These are phyloP conservation scores for Diddensiella santjacobensis DNA, from an alignment of 805 yeast species.

Conservation along the genomic window DNA sequence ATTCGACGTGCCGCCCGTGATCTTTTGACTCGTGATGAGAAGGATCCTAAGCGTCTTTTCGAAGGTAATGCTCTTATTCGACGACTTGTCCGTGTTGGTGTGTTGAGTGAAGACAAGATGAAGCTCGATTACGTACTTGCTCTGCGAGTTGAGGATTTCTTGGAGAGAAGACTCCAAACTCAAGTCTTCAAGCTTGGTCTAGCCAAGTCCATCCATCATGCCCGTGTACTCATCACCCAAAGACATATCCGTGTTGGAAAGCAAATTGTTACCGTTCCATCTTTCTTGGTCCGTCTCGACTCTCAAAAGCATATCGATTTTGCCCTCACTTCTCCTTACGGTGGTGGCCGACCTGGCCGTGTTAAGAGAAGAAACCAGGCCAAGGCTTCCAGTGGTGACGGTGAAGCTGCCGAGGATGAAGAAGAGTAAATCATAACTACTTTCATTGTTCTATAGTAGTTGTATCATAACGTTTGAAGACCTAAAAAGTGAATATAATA, in stretches of 20 bases:
- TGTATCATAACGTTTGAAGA: background rate
- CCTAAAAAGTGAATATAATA: background rate
- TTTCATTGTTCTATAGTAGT: background rate
- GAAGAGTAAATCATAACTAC: constrained; percentile 18
- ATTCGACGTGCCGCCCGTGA: constrained; percentile 99
- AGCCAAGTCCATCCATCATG: constrained; percentile 99
- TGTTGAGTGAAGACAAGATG: constrained; percentile 98
- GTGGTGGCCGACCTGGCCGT: constrained; percentile 99
- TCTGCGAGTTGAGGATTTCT: constrained; percentile 96
- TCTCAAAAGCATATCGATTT: constrained; percentile 99
- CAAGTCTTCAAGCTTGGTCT: constrained; percentile 99
- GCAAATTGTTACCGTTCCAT: constrained; percentile 98
- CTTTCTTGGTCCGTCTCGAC: constrained; percentile 99
- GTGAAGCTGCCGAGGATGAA: constrained; percentile 69
- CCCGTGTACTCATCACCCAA: constrained; percentile 97
- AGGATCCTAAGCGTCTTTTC: constrained; percentile 99
- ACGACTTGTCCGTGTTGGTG: constrained; percentile 99
- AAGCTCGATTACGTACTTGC: constrained; percentile 99
- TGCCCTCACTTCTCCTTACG: constrained; percentile 98
- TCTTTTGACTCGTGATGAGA: constrained; percentile 98
- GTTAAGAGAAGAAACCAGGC: constrained; percentile 90
- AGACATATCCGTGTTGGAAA: constrained; percentile 99
- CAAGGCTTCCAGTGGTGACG: constrained; percentile 63
- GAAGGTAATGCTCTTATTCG: constrained; percentile 99
- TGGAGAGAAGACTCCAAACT: constrained; percentile 99